Conservation (phyloP, 768 basidiomycete genomes). For the Mycena leptocephala region DNA sequence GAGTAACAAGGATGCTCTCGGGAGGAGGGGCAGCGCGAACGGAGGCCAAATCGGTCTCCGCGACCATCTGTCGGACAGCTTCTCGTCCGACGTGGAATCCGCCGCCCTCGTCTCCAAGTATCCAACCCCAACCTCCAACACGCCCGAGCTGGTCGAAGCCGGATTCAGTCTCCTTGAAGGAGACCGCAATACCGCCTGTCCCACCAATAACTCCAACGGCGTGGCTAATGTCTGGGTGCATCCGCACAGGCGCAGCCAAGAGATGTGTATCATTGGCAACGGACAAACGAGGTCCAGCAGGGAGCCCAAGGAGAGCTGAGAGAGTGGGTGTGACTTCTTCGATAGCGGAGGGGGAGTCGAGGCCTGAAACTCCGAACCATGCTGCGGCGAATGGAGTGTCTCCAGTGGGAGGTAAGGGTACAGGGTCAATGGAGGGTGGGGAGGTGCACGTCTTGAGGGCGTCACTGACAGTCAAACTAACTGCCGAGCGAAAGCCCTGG, state of each 20-base stretch:
- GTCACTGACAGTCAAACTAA: constrained; percentile 66
- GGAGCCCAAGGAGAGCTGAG: constrained; percentile 72
- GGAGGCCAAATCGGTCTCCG: constrained; percentile 68
- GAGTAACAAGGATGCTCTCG: constrained; percentile 59
- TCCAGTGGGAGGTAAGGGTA: constrained; percentile 54
- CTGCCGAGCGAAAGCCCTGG: constrained; percentile 70
- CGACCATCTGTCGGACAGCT: constrained; percentile 77
- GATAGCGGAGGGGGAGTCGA: constrained; percentile 80
- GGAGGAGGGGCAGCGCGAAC: constrained; percentile 49
- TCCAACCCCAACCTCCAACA: constrained; percentile 89
- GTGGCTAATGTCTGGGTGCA: constrained; percentile 70
- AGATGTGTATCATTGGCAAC: constrained; percentile 91
- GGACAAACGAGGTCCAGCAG: constrained; percentile 67
- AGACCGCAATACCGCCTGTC: constrained; percentile 85
- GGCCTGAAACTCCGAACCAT: constrained; percentile 90
- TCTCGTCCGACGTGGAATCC: constrained; percentile 88
- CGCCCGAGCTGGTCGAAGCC: constrained; percentile 76
- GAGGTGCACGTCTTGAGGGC: constrained; percentile 68
- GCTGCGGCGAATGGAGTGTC: constrained; percentile 71
- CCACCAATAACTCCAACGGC: constrained; percentile 86
- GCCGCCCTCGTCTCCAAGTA: constrained; percentile 88
- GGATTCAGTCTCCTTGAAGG: constrained; percentile 65
- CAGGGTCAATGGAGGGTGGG: constrained; percentile 53
- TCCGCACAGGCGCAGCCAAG: constrained; percentile 83
- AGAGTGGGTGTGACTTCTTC: constrained; percentile 69